These are phyloP conservation scores for Spiromastix sp. DNA, from an alignment of 2,329 filamentous ascomycete genomes.

Conservation along the genomic window DNA sequence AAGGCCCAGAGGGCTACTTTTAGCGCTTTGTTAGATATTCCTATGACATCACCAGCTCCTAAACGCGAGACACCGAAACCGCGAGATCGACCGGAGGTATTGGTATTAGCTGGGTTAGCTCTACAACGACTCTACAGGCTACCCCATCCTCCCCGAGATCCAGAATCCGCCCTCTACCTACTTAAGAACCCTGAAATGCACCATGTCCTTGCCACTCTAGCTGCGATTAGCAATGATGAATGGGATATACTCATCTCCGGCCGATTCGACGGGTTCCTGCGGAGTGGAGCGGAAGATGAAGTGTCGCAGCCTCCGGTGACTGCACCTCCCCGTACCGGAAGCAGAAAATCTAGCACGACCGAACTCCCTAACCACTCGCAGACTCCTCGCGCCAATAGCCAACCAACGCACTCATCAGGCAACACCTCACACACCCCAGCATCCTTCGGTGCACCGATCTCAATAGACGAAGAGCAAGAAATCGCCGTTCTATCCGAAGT, in stretches of 20 bases:
- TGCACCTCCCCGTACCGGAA: slow-evolving; percentile 11
- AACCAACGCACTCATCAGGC: slow-evolving; percentile 28
- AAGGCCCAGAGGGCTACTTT: slow-evolving; percentile 68
- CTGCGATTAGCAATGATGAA: slow-evolving; percentile 81
- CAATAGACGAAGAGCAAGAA: slow-evolving; percentile 87
- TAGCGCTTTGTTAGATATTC: slow-evolving; percentile 62
- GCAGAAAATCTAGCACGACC: slow-evolving; percentile 23
- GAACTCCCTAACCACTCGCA: slow-evolving; percentile 20
- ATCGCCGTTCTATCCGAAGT: slow-evolving; percentile 83
- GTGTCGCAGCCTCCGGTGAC: slow-evolving; percentile 17
- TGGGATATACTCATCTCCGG: slow-evolving; percentile 94
- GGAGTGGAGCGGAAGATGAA: slow-evolving; percentile 70
- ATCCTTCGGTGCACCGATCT: slow-evolving; percentile 62
- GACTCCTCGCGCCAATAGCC: slow-evolving; percentile 32
- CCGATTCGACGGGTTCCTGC: slow-evolving; percentile 89
- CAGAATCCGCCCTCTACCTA: slow-evolving; percentile 76
- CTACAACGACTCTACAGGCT: slow-evolving; percentile 80
- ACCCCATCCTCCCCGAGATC: slow-evolving; percentile 62
- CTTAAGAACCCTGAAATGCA: slow-evolving; percentile 74
- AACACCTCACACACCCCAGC: slow-evolving; percentile 46
- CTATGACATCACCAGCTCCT: slow-evolving; percentile 51
- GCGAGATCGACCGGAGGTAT: slow-evolving; percentile 58
- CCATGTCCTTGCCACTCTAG: slow-evolving; percentile 74
- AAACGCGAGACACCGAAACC: slow-evolving; percentile 49
- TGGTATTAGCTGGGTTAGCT: slow-evolving; percentile 65